phyloP scores from a whole-genome alignment of 2,329 filamentous ascomycete genomes.

The Phaeomoniella chlamydospora region DNA sequence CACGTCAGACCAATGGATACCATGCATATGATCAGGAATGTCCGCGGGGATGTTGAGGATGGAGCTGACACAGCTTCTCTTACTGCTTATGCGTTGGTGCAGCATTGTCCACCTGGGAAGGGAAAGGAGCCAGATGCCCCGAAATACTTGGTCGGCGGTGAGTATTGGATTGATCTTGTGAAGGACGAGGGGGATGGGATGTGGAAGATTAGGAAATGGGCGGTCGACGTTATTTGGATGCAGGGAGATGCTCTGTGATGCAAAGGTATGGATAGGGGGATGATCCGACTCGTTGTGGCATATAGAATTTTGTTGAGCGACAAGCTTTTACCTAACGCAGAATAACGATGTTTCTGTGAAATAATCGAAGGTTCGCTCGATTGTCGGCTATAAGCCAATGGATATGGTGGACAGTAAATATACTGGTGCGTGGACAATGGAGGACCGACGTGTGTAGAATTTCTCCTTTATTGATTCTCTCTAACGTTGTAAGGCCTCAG shows the following conservation, averaged over 20 bases:
- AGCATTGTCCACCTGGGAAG: slow-evolving; percentile 15
- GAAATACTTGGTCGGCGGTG: slow-evolving; percentile 12
- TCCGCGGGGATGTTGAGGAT: slow-evolving; percentile 14
- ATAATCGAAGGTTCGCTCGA: too few species aligned
- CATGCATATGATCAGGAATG: slow-evolving; percentile 17
- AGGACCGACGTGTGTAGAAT: too few species aligned
- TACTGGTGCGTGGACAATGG: too few species aligned
- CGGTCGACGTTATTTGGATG: slow-evolving; percentile 16
- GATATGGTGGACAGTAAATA: too few species aligned
- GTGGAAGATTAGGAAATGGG: slow-evolving; percentile 20
- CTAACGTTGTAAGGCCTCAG: too few species aligned
- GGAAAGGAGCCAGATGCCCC: slow-evolving; percentile 12
- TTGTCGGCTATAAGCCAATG: too few species aligned
- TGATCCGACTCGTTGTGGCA: too few species aligned
- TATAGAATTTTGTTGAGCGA: too few species aligned
- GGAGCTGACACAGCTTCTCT: slow-evolving; percentile 13
- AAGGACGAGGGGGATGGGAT: slow-evolving; percentile 14
- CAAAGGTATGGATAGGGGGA: background rate
- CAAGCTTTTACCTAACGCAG: too few species aligned
- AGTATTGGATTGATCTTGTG: slow-evolving; percentile 17
- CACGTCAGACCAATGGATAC: slow-evolving; percentile 13
- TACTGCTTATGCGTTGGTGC: slow-evolving; percentile 12
- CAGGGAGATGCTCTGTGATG: slow-evolving; percentile 13
- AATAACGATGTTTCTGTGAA: too few species aligned
- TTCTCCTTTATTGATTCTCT: too few species aligned